phyloP scores from a whole-genome alignment of 1,284 basidiomycete genomes.

The Microbotryum saponariae region DNA sequence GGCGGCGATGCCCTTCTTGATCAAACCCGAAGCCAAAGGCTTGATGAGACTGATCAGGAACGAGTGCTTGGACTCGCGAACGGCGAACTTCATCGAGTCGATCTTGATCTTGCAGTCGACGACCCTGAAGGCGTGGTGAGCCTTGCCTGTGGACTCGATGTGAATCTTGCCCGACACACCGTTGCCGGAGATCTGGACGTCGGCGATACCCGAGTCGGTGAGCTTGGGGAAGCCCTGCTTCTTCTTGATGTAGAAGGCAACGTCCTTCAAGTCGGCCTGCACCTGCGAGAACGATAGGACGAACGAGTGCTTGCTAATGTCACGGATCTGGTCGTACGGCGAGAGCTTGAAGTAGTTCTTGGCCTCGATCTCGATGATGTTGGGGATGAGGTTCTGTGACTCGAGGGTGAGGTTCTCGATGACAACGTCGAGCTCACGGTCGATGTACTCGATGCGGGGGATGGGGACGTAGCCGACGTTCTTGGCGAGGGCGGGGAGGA shows the following conservation, averaged over 20 bases:
- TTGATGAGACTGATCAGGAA: conserved; percentile 46
- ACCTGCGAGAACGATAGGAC: conserved; percentile 68
- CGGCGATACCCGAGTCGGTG: conserved; percentile 82
- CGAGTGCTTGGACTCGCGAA: conserved; percentile 86
- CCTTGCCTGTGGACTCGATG: conserved; percentile 41
- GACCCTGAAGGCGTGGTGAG: conserved; percentile 63
- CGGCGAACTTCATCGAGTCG: conserved; percentile 76
- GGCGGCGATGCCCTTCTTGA: conserved; percentile 85
- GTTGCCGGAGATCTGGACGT: conserved; percentile 73
- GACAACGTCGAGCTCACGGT: conserved; percentile 74
- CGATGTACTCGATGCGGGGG: conserved; percentile 83
- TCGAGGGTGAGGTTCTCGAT: conserved; percentile 88
- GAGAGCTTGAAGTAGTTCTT: conserved; percentile 77
- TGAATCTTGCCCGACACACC: conserved; percentile 52
- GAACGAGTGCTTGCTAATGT: conserved; percentile 41
- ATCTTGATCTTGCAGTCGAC: conserved; percentile 64
- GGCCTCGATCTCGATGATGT: conserved; percentile 65
- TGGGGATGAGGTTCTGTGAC: conserved; percentile 72
- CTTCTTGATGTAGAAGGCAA: conserved; percentile 58
- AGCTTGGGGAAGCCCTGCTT: conserved; percentile 65
- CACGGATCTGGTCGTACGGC: conserved; percentile 54
- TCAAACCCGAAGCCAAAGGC: conserved; percentile 65
- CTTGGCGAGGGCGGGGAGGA: conserved; percentile 70
- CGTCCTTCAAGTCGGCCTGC: conserved; percentile 88
- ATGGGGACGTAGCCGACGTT: conserved; percentile 81